A percentile compares a stretch with the other conserved stretches of the same genome.
Evolutionary conservation across 23 red algal genomes (phyloP).

Genomic region (Gracilaria domingensis): DNA sequence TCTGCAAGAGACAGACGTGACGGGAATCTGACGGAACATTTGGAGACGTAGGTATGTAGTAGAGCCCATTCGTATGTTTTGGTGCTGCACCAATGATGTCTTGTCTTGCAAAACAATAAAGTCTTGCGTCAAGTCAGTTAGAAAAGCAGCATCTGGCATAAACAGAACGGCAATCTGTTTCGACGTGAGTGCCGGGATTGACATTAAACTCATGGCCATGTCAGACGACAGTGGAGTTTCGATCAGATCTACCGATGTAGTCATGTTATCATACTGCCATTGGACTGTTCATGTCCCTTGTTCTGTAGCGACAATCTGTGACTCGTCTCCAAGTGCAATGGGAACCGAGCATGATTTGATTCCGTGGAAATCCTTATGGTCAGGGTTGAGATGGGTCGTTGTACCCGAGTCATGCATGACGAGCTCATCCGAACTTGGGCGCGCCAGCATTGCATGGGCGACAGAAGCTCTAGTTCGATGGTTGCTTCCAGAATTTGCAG

Average conservation of each 20-base stretch:
- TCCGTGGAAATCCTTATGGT: background rate
- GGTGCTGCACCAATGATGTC: constrained; percentile 19
- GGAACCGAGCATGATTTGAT: background rate
- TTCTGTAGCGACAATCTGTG: constrained; percentile 11
- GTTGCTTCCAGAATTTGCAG: background rate
- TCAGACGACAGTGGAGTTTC: constrained; percentile 2
- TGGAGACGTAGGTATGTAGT: background rate
- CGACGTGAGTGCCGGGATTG: constrained; percentile 13
- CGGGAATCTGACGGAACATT: too few species aligned
- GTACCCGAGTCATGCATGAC: constrained; percentile 39
- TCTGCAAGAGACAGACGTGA: too few species aligned
- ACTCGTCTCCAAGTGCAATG: constrained; percentile 48
- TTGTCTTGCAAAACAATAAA: too few species aligned
- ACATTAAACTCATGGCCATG: constrained; percentile 21
- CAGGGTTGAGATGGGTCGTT: constrained; percentile 9
- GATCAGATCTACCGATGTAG: background rate
- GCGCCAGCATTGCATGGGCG: background rate
- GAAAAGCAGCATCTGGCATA: constrained; percentile 6
- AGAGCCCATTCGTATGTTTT: background rate
- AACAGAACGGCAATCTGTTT: constrained; percentile 38
- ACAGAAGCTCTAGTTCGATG: background rate
- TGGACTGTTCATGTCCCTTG: background rate
- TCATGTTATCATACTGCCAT: background rate
- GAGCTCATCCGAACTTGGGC: background rate
- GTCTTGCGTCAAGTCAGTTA: constrained; percentile 39